Evolutionary conservation across 768 basidiomycete genomes (phyloP), one percentile per base, ranked within the genome.

Genomic region (Lanmaoa rubissima): DNA sequence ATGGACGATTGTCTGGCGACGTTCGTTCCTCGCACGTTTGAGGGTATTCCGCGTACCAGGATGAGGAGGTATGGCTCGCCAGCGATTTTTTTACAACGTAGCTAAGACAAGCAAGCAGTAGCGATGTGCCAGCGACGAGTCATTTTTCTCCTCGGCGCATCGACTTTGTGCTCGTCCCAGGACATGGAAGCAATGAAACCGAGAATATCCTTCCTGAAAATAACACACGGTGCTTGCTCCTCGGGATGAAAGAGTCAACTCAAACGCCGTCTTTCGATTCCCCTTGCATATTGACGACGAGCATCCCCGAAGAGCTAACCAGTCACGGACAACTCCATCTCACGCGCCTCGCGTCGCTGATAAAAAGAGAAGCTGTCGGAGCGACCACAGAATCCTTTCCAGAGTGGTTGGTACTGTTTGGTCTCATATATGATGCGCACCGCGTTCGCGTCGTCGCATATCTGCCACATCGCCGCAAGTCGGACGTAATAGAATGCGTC

Each of bases 391-490:
- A 34, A 42, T 19, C 54, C 43, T 60, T 65, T 48, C 68, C 68
- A 14, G 67, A 71, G 44, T 66, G 68, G 69, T 42, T 69, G 26
- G 49, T 69, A 0, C 45, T 66, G 11, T 69, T 71, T 34, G 65
- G 65, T 16, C 60, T 70, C 46, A 8, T 59, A n/a, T 69, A 60
- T 19, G 67, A 64, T 28, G 21, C 41, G 0, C 58, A 54, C 45
- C 59, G 39, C 24, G 24, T 66, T n/a, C 60, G 58, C 17, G 55
- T 69, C 41, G 21, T 66, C 38, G 69, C 65, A 4, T 62, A 58
- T 38, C 35, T 69, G 38, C 69, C 68, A 13, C 47, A n/a, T 47
- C 53, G 45, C 43, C 35, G 28, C 48, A 13, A 42, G 36, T 40
- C 26, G 47, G 53, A 59, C 43, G 39, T 24, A n/a, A 50, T 57